These are phyloP conservation scores for Ciborinia camelliae DNA, from an alignment of 2,329 filamentous ascomycete genomes.

Conservation along the genomic window DNA sequence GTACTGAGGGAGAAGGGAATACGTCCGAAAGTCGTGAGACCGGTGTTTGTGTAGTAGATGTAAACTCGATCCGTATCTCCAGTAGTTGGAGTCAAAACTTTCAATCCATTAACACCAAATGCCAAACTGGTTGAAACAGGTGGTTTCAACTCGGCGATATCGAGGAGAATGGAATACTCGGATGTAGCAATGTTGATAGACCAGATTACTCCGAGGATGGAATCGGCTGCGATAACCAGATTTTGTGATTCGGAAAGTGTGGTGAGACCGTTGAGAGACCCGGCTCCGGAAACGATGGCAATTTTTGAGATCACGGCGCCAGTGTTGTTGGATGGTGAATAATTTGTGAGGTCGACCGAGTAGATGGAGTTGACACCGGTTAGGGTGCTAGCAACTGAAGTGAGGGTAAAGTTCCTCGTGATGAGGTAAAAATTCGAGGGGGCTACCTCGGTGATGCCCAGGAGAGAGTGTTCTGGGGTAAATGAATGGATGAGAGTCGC, in stretches of 20 bases:
- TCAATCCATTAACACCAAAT: conserved; percentile 24
- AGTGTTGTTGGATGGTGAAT: background rate
- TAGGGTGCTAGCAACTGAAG: conserved; percentile 6
- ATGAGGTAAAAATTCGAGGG: conserved; percentile 32
- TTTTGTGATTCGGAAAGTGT: conserved; percentile 22
- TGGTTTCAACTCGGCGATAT: conserved; percentile 28
- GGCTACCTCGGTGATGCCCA: conserved; percentile 40
- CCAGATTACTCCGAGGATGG: conserved; percentile 30
- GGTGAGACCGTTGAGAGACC: conserved; percentile 31
- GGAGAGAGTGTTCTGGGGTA: conserved; percentile 27
- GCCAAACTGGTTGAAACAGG: background rate
- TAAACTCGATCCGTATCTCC: conserved; percentile 12
- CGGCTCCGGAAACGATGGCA: conserved; percentile 25
- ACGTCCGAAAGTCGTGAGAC: conserved; percentile 22
- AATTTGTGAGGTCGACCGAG: conserved; percentile 21
- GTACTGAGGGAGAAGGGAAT: conserved; percentile 21
- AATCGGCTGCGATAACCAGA: conserved; percentile 34
- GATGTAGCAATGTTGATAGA: conserved; percentile 31
- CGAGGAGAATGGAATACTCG: conserved; percentile 23
- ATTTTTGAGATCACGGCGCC: conserved; percentile 19
- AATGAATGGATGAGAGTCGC: conserved; percentile 24
- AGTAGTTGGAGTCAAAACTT: conserved; percentile 9
- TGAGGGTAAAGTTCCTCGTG: conserved; percentile 29
- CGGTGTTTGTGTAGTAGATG: conserved; percentile 25
- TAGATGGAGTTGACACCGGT: conserved; percentile 26